These are phyloP conservation scores for Secale cereale DNA, from an alignment of 176 grass and related monocot genomes.

Conservation along the genomic window DNA sequence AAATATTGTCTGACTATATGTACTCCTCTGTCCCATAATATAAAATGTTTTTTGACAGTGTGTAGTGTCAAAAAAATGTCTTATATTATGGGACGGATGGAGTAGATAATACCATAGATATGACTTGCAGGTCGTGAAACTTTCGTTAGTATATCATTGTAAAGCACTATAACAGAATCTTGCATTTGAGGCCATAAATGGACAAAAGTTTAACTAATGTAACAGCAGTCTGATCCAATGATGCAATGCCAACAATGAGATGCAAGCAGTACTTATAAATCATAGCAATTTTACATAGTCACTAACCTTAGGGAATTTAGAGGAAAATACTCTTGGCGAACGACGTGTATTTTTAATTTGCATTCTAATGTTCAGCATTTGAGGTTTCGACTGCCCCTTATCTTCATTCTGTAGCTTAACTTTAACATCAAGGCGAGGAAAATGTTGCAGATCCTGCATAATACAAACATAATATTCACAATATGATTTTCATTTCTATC, in stretches of 20 bases:
- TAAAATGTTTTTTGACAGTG: too few relatives aligned
- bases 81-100: too few relatives aligned
- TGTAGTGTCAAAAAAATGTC: too few relatives aligned
- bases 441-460: conserved; percentile 82
- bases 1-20: background rate
- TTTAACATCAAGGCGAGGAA: conserved; percentile 63
- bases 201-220: background rate
- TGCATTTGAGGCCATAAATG: background rate
- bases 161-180: background rate
- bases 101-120: background rate
- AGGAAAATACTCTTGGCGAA: conserved; percentile 74
- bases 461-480: conserved; percentile 11
- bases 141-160: background rate
- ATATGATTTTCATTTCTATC: conserved; percentile 21
- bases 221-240: background rate
- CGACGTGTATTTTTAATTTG: conserved; percentile 61
- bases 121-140: background rate
- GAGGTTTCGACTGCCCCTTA: conserved; percentile 36
- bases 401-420: conserved; percentile 65
- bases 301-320: conserved; percentile 89
- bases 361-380: conserved; percentile 67
- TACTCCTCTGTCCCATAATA: too few relatives aligned
- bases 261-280: conserved; percentile 8
- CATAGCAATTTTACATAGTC: conserved; percentile 11
- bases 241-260: background rate